A percentile compares a stretch with the other conserved stretches of the same genome.
Conservation (phyloP, 2,329 filamentous ascomycete genomes). For the Aspergillus transmontanensis region DNA sequence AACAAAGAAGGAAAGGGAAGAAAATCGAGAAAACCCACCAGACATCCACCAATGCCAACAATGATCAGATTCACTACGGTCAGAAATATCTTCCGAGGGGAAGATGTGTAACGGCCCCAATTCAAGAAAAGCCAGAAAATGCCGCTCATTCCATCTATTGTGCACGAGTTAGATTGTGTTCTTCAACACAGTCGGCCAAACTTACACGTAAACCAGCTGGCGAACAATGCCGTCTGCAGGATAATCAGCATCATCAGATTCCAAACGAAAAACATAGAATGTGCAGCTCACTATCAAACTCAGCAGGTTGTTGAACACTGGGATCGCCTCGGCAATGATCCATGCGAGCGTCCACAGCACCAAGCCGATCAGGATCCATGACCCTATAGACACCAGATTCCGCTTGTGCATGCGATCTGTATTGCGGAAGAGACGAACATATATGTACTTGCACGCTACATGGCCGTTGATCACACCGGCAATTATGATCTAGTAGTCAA, state of each 20-base stretch:
- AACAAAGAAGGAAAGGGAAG: background rate
- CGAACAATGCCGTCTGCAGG: constrained; percentile 54
- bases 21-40: constrained; percentile 7
- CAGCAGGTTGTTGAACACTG: constrained; percentile 65
- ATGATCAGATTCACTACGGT: constrained; percentile 16
- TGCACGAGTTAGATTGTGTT: background rate
- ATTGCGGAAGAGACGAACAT: constrained; percentile 62
- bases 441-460: constrained; percentile 65
- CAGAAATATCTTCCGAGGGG: constrained; percentile 23
- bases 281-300: constrained; percentile 46
- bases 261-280: background rate
- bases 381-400: constrained; percentile 50
- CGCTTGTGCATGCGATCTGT: constrained; percentile 54
- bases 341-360: constrained; percentile 62
- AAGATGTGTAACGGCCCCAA: constrained; percentile 20
- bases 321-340: constrained; percentile 67
- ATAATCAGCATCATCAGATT: background rate
- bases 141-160: constrained; percentile 16
- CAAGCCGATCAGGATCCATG: constrained; percentile 59
- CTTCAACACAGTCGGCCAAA: background rate
- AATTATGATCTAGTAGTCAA: constrained; percentile 55
- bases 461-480: constrained; percentile 69
- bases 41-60: constrained; percentile 11
- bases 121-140: constrained; percentile 32
- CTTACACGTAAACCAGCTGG: constrained; percentile 61